phyloP scores from a whole-genome alignment of 805 yeast species.

The Debaryomyces prosopidis region DNA sequence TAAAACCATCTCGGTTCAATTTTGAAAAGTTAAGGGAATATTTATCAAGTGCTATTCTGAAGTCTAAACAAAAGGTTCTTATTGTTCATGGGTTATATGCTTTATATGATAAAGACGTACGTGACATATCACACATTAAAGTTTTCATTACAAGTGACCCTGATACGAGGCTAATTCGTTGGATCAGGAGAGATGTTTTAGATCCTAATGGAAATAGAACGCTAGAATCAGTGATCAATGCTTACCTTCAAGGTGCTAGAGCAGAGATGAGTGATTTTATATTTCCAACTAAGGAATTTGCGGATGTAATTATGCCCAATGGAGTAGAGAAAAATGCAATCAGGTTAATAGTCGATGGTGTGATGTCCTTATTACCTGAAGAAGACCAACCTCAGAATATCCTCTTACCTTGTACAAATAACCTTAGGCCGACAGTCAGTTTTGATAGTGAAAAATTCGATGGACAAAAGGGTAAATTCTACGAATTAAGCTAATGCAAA shows the following conservation, averaged over 20 bases:
- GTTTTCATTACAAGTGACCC: slow-evolving; percentile 83
- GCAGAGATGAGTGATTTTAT: slow-evolving; percentile 69
- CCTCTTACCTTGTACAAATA: slow-evolving; percentile 13
- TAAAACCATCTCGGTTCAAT: slow-evolving; percentile 44
- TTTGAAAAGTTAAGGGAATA: slow-evolving; percentile 27
- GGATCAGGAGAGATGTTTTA: slow-evolving; percentile 55
- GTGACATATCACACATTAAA: slow-evolving; percentile 59
- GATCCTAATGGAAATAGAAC: slow-evolving; percentile 7
- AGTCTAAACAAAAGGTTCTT: slow-evolving; percentile 21
- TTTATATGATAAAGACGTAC: slow-evolving; percentile 58
- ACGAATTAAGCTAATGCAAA: slow-evolving; percentile 36
- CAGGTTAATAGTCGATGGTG: slow-evolving; percentile 62
- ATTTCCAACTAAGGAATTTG: slow-evolving; percentile 65
- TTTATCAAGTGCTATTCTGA: slow-evolving; percentile 17
- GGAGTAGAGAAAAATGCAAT: slow-evolving; percentile 65
- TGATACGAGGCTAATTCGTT: slow-evolving; percentile 78
- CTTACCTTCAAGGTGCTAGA: slow-evolving; percentile 57
- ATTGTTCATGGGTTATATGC: slow-evolving; percentile 82
- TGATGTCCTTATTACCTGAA: slow-evolving; percentile 38
- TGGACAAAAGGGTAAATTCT: slow-evolving; percentile 43
- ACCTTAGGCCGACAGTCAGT: slow-evolving; percentile 27
- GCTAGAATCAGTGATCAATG: slow-evolving; percentile 38
- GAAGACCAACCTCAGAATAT: slow-evolving; percentile 10
- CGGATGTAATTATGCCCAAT: slow-evolving; percentile 73
- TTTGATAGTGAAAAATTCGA: slow-evolving; percentile 36